phyloP scores from a whole-genome alignment of 2,329 filamentous ascomycete genomes.

The Pseudopyrenochaeta lycopersici region DNA sequence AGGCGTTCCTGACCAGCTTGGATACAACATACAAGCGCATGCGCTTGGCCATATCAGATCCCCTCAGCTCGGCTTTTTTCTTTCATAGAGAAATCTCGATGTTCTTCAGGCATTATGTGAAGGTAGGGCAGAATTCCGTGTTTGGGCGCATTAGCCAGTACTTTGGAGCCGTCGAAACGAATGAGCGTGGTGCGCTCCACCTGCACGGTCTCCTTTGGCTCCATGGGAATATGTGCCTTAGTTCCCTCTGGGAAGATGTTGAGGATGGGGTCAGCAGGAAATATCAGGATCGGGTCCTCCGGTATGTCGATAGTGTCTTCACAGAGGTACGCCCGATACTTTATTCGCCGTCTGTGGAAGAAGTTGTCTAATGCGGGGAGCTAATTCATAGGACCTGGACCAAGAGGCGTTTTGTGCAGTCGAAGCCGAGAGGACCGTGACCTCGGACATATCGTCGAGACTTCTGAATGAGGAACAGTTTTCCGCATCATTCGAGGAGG shows the following conservation, averaged over 20 bases:
- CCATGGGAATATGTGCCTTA: not conserved
- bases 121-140: conserved; percentile 2
- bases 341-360: too few relatives aligned
- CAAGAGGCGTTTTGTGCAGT: conserved; percentile 1
- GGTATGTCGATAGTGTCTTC: conserved; percentile 1
- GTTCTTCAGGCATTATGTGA: conserved; percentile 5
- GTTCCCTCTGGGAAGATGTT: not conserved
- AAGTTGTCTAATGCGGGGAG: too few relatives aligned
- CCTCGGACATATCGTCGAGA: conserved; percentile 1
- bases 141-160: conserved; percentile 3
- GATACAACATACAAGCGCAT: conserved; percentile 2
- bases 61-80: conserved; percentile 1
- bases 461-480: conserved; percentile 1
- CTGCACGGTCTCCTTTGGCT: conserved; percentile 4
- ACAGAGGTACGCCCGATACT: conserved; percentile 6
- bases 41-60: not conserved
- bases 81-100: conserved; percentile 4
- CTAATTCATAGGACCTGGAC: not conserved
- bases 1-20: conserved; percentile 1
- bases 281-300: conserved; percentile 2
- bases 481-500: conserved; percentile 1
- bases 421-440: not conserved
- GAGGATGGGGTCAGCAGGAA: not conserved
- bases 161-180: conserved; percentile 5
- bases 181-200: conserved; percentile 4